These are phyloP conservation scores for Yamadazyma tumulicola DNA, from an alignment of 805 yeast genomes.

Conservation along the genomic window DNA sequence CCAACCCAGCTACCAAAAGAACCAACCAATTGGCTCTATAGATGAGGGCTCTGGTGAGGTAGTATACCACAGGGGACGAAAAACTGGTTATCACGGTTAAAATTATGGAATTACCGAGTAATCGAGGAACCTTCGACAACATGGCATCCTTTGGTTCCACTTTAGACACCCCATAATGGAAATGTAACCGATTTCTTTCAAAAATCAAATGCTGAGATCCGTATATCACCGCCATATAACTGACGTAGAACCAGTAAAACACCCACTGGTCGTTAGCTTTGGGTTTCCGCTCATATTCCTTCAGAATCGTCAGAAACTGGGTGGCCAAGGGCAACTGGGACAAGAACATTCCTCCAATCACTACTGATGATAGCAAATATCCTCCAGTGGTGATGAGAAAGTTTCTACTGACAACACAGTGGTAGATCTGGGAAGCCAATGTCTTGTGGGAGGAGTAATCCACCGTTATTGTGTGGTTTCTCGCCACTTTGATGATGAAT, in stretches of 20 bases:
- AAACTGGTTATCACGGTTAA: constrained; percentile 26
- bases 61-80: constrained; percentile 37
- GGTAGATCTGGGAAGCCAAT: constrained; percentile 27
- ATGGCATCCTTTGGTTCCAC: constrained; percentile 36
- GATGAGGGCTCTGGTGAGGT: constrained; percentile 37
- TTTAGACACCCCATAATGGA: constrained; percentile 44
- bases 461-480: constrained; percentile 25
- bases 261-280: constrained; percentile 43
- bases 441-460: constrained; percentile 30
- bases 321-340: constrained; percentile 23
- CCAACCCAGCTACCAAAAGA: constrained; percentile 30
- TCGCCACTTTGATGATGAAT: constrained; percentile 21
- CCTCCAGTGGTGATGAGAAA: constrained; percentile 17
- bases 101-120: constrained; percentile 37
- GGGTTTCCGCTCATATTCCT: constrained; percentile 37
- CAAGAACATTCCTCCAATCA: constrained; percentile 22
- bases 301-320: constrained; percentile 31
- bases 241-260: constrained; percentile 47
- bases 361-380: constrained; percentile 21
- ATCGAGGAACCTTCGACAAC: constrained; percentile 20
- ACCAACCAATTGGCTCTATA: constrained; percentile 33
- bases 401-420: constrained; percentile 17
- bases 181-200: constrained; percentile 53
- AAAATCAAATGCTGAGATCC: constrained; percentile 48
- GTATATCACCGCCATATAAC: constrained; percentile 43